These are phyloP conservation scores for Lagenidium giganteum DNA, from an alignment of 352 stramenopile species.

Conservation along the genomic window DNA sequence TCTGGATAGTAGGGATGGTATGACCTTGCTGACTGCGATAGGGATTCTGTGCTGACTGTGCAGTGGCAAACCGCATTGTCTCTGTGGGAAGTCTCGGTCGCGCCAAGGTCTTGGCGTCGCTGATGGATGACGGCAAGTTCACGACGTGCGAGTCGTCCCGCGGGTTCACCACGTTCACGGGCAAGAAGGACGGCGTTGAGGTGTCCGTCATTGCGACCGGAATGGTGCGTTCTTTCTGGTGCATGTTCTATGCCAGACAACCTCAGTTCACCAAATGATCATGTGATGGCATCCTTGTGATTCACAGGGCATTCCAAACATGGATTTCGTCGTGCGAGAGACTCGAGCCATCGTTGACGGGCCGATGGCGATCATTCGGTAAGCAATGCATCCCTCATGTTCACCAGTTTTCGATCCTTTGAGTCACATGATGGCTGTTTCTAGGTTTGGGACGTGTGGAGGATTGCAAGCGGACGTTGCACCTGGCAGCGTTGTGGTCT, in stretches of 20 bases:
- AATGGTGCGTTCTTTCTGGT: slow-evolving; percentile 25
- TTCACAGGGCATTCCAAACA: slow-evolving; percentile 45
- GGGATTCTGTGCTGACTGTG: background rate
- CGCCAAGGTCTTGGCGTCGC: slow-evolving; percentile 21
- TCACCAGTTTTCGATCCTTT: background rate
- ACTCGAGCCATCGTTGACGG: slow-evolving; percentile 38
- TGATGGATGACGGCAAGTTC: slow-evolving; percentile 26
- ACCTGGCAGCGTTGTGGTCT: slow-evolving; percentile 50
- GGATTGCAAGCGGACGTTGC: slow-evolving; percentile 25
- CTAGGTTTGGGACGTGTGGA: slow-evolving; percentile 56
- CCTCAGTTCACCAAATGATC: background rate
- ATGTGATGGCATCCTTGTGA: background rate
- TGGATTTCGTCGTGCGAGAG: slow-evolving; percentile 75
- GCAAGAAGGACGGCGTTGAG: slow-evolving; percentile 27
- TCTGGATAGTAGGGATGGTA: background rate
- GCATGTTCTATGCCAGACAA: no score
- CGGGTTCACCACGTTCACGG: slow-evolving; percentile 62
- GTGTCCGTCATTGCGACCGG: slow-evolving; percentile 59
- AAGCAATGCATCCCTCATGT: background rate
- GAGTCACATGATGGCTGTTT: background rate
- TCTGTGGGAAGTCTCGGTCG: slow-evolving; percentile 38
- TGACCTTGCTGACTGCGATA: background rate
- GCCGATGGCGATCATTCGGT: slow-evolving; percentile 50
- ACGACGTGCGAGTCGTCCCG: slow-evolving; percentile 28
- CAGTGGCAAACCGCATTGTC: slow-evolving; percentile 42